Evolutionary conservation across 176 grass and related monocot species (phyloP), one percentile per base, ranked within the genome.

Genomic region (Oryza glaberrima): DNA sequence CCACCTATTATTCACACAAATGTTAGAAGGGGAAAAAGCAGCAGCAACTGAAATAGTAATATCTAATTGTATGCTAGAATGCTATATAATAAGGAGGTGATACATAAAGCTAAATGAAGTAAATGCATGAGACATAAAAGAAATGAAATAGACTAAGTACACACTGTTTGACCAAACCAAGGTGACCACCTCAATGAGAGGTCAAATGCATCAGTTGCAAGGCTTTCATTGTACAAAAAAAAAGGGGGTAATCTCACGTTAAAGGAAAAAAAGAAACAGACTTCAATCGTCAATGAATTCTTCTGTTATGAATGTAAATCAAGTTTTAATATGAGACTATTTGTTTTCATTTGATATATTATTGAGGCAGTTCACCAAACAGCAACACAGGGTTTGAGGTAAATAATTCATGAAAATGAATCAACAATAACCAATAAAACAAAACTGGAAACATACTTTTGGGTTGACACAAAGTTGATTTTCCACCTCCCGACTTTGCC

Each of bases 401-500:
- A 60, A 70, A 44, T 77, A 34, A 56, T 30, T 38, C 63, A 71
- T 83, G 45, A 47, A 17, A 61, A 80, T 83, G 26, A 41, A 41
- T 41, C 40, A 46, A 28, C 40, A 46, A 28, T 15, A 82, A 84
- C 4, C 1, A 43, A 88, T 28, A 41, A 69, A 82, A 36, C 4
- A 79, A 60, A 67, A 77, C 19, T 54, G 76, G 58, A 61, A 78
- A 11, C 91, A 89, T 99, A 99, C 96, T 99, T 99, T 72, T 99
- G 96, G 41, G 94, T 94, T 82, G 96, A 98, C 69, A 99, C 17
- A 43, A 99, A 99, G 76, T 99, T 94, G 74, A 99, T 99, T 88
- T 94, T 99, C 94, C 96, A 99, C 79, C 48, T 92, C 80, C 96
- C 93, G 0, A 92, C 86, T 90, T 96, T 99, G 77, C 96, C 96